Conservation (phyloP, 768 basidiomycete genomes). For the Boletus tylopilopsis region DNA sequence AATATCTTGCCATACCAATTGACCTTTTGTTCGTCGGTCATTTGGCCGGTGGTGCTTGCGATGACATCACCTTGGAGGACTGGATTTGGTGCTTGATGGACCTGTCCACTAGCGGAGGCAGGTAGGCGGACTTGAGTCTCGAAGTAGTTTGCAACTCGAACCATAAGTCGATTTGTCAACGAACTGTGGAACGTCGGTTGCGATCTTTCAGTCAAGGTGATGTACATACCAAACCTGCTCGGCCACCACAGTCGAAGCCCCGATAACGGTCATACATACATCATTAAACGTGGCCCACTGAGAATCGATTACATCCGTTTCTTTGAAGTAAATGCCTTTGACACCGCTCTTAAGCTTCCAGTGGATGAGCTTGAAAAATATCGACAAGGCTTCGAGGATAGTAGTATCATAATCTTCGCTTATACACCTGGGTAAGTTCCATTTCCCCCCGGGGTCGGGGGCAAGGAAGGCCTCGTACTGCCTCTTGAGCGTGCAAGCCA, state of each 20-base stretch:
- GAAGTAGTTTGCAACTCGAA: conserved; percentile 90
- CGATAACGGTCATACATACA: conserved; percentile 81
- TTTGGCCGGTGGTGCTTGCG: conserved; percentile 40
- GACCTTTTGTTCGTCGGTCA: conserved; percentile 80
- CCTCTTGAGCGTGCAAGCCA: conserved; percentile 92
- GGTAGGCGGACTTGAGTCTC: conserved; percentile 89
- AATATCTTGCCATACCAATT: conserved; percentile 92
- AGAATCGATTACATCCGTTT: conserved; percentile 95
- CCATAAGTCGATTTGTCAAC: conserved; percentile 88
- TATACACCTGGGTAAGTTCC: conserved; percentile 87
- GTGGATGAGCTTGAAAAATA: conserved; percentile 92
- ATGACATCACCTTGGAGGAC: conserved; percentile 36
- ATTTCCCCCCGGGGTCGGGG: conserved; percentile 82
- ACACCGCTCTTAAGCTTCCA: conserved; percentile 93
- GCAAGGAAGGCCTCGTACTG: conserved; percentile 91
- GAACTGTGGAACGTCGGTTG: conserved; percentile 47
- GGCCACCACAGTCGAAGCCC: conserved; percentile 87
- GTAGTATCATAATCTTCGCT: conserved; percentile 87
- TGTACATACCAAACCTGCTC: conserved; percentile 86
- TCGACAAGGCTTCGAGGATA: conserved; percentile 79
- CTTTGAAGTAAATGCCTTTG: conserved; percentile 93
- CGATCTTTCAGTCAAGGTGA: neutral
- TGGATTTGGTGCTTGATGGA: conserved; percentile 28
- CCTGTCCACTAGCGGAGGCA: conserved; percentile 35
- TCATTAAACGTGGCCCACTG: conserved; percentile 96